Conservation (phyloP, 441 rosid genomes). For the Heliophila coronopifolia region DNA sequence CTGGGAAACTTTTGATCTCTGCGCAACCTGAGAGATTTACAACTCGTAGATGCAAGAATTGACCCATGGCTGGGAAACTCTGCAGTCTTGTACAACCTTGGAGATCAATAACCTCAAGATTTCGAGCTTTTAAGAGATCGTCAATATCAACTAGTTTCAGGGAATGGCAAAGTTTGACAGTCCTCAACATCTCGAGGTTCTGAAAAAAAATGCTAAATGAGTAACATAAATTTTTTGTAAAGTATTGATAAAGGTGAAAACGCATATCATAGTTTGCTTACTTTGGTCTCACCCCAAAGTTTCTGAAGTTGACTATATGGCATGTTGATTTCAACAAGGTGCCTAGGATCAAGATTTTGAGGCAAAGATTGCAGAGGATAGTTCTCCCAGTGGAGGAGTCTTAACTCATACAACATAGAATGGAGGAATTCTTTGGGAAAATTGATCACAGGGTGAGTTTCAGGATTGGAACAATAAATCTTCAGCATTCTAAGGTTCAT, state of each 20-base stretch:
- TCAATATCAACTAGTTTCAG: not conserved
- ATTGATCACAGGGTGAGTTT: not conserved
- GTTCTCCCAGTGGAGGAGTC: slow-evolving; percentile 27
- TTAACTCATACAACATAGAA: slow-evolving; percentile 13
- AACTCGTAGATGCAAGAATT: slow-evolving; percentile 15
- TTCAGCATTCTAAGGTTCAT: slow-evolving; percentile 11
- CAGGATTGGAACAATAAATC: not conserved
- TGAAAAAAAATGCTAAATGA: not conserved
- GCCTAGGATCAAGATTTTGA: not conserved
- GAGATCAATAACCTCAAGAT: slow-evolving; percentile 20
- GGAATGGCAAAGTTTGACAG: slow-evolving; percentile 13
- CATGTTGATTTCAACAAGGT: slow-evolving; percentile 24
- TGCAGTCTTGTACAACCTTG: slow-evolving; percentile 19
- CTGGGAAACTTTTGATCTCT: not conserved
- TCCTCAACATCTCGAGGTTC: slow-evolving; percentile 11
- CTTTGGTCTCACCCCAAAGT: slow-evolving; percentile 18
- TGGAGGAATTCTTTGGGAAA: not conserved
- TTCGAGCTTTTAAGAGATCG: not conserved
- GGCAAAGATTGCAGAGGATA: slow-evolving; percentile 26
- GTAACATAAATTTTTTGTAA: not conserved
- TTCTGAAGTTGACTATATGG: slow-evolving; percentile 15
- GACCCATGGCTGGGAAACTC: not conserved
- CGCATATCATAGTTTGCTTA: not conserved
- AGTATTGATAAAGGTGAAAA: not conserved
- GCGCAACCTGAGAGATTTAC: slow-evolving; percentile 17